Percentiles rank a stretch among this genome's conserved stretches.
Conservation (phyloP, 176 grass and related monocot genomes). For the Rhipidocladum racemiflorum region DNA sequence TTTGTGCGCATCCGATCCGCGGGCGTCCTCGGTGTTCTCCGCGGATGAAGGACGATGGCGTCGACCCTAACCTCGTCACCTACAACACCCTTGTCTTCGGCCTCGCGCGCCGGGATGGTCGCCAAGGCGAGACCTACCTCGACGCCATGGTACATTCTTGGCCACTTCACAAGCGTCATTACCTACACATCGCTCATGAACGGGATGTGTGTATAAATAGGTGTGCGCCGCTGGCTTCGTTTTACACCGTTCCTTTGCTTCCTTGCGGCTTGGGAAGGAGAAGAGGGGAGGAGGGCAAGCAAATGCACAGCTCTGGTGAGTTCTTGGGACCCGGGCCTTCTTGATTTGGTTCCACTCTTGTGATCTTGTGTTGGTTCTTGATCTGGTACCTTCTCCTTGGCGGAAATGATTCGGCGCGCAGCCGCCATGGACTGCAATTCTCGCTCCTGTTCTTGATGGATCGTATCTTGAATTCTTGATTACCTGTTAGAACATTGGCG, state of each 20-base stretch:
- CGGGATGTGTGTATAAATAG: constrained; percentile 85
- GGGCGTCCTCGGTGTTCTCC: constrained; percentile 59
- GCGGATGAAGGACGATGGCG: constrained; percentile 68
- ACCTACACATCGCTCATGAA: constrained; percentile 91
- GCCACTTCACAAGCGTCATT: constrained; percentile 57
- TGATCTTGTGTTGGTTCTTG: constrained; percentile 23
- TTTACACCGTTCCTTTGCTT: too few species aligned
- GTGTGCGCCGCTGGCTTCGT: too few species aligned
- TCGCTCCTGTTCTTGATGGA: constrained; percentile 13
- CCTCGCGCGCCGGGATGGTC: constrained; percentile 69
- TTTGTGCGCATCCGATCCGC: constrained; percentile 51
- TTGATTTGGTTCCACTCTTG: too few species aligned
- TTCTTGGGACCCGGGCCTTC: too few species aligned
- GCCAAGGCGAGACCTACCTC: too few species aligned
- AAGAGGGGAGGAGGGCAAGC: too few species aligned
- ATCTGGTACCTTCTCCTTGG: not conserved
- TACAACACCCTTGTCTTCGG: constrained; percentile 85
- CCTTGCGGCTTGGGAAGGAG: too few species aligned
- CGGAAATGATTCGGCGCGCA: constrained; percentile 5
- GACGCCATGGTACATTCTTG: constrained; percentile 79
- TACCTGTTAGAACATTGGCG: not conserved
- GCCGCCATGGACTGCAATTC: constrained; percentile 7
- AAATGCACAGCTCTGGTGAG: too few species aligned
- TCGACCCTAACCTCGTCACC: constrained; percentile 81
- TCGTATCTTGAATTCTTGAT: not conserved